Evolutionary conservation across 345 rosid genomes (phyloP).

Genomic region (Lumnitzera littorea): DNA sequence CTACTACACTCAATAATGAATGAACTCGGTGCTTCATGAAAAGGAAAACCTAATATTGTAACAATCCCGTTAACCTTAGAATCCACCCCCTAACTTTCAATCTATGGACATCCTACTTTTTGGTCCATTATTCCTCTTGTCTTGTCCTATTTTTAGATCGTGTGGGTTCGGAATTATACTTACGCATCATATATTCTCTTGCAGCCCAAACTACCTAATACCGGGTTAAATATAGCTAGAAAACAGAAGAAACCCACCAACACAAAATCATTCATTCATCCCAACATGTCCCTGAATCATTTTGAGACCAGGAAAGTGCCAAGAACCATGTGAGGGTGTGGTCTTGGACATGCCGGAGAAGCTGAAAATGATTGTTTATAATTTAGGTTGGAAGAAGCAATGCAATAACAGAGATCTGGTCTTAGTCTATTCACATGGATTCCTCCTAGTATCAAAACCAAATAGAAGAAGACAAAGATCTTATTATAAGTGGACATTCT

Average conservation of each 20-base stretch:
- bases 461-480: constrained; percentile 28
- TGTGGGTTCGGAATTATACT: constrained; percentile 1
- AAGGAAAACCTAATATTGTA: neutral
- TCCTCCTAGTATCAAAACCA: constrained; percentile 21
- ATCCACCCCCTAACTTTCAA: constrained; percentile 6
- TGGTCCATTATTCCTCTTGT: neutral
- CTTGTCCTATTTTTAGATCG: neutral
- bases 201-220: constrained; percentile 44
- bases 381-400: constrained; percentile 1
- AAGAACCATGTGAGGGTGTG: constrained; percentile 24
- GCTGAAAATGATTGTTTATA: constrained; percentile 4
- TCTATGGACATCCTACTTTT: neutral
- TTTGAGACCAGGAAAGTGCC: constrained; percentile 3
- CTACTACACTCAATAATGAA: too few species aligned
- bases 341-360: constrained; percentile 9
- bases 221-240: constrained; percentile 35
- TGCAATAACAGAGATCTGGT: too few species aligned
- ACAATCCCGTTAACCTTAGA: constrained; percentile 10
- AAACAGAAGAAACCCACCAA: constrained; percentile 34
- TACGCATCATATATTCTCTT: neutral
- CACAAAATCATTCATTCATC: constrained; percentile 1
- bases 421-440: neutral
- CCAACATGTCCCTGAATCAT: neutral
- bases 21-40: neutral
- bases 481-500: constrained; percentile 10